Evolutionary conservation across 2,329 filamentous ascomycete species (phyloP), one percentile per base, ranked within the genome.

Genomic region (Bipolaris bicolor): DNA sequence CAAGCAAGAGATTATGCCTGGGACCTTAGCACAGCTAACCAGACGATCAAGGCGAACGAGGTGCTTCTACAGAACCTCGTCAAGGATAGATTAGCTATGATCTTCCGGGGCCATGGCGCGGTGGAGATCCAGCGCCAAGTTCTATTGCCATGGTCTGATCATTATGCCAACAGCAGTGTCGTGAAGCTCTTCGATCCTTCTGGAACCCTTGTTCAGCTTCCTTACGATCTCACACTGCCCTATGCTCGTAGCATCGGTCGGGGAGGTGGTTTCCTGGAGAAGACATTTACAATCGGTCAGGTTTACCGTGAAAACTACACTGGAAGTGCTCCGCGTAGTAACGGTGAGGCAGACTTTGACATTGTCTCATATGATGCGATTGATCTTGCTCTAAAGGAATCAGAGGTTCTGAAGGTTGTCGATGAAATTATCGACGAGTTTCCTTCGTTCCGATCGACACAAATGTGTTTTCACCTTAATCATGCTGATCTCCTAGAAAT

Each of bases 281-380:
- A 91, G 63, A 91, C 90, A 0, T 97, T 92, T 75, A 87, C 90
- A 0, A 97, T 99, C 73, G 93, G 92, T 6, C 89, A 84, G 33
- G 92, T 98, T 1, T 98, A 92, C 72, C 86, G 95, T 39, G 90
- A 96, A 62, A 88, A 85, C 44, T 82, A 87, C 47, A 88, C 88
- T 53, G 92, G 91, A 7, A 90, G 91, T 2, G 90, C 96, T 65
- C 95, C 95, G 6, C 84, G 85, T 55, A 90, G 89, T 69, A 90
- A 91, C 72, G 90, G 91, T 9, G 95, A 98, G 72, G 93, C 96
- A 2, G 93, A 98, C 74, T 99, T 98, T 74, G 95, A 99, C 76
- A 92, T 99, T 58, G 85, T 97, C n/a, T 94, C 92, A 0, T 85
- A 86, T 43, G 88, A 93, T 65, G 89, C 89, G 1, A 78, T 92